These are phyloP conservation scores for Colletotrichum sp. DNA, from an alignment of 2,329 filamentous ascomycete genomes.

Conservation along the genomic window DNA sequence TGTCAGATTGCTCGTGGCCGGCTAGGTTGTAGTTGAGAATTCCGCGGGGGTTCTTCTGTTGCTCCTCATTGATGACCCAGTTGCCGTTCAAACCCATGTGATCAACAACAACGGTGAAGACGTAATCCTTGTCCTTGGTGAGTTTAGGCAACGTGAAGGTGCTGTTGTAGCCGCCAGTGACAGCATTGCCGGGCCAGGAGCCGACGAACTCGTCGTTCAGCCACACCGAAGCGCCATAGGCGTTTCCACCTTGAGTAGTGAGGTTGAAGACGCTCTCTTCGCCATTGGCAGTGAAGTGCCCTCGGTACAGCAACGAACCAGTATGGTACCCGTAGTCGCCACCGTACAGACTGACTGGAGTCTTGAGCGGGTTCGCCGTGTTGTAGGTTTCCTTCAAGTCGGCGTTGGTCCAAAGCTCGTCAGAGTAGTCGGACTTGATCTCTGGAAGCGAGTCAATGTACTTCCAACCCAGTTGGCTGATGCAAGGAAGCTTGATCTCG, in stretches of 20 bases:
- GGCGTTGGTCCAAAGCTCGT: slow-evolving; percentile 51
- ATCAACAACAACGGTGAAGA: slow-evolving; percentile 71
- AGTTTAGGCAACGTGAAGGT: slow-evolving; percentile 62
- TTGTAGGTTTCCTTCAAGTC: slow-evolving; percentile 35
- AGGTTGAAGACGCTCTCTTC: slow-evolving; percentile 60
- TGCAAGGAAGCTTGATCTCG: slow-evolving; percentile 14
- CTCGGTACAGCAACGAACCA: slow-evolving; percentile 69
- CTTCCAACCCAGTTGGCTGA: slow-evolving; percentile 17
- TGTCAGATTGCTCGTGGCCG: slow-evolving; percentile 47
- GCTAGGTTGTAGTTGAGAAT: slow-evolving; percentile 61
- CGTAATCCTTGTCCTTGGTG: slow-evolving; percentile 53
- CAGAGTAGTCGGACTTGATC: slow-evolving; percentile 24
- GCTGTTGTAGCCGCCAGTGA: slow-evolving; percentile 50
- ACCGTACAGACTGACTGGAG: slow-evolving; percentile 67
- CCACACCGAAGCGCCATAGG: slow-evolving; percentile 69
- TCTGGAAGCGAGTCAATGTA: slow-evolving; percentile 27
- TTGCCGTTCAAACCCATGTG: slow-evolving; percentile 73
- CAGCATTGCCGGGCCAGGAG: slow-evolving; percentile 61
- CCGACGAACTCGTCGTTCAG: slow-evolving; percentile 65
- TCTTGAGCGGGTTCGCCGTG: slow-evolving; percentile 45
- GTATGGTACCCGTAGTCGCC: slow-evolving; percentile 75
- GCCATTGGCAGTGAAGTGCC: slow-evolving; percentile 66
- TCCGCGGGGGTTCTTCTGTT: slow-evolving; percentile 63
- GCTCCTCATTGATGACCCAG: slow-evolving; percentile 58
- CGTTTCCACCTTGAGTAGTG: slow-evolving; percentile 66